These are phyloP conservation scores for Polytrichum formosum DNA, from an alignment of 225 moss, liverwort and hornwort genomes.

Conservation along the genomic window DNA sequence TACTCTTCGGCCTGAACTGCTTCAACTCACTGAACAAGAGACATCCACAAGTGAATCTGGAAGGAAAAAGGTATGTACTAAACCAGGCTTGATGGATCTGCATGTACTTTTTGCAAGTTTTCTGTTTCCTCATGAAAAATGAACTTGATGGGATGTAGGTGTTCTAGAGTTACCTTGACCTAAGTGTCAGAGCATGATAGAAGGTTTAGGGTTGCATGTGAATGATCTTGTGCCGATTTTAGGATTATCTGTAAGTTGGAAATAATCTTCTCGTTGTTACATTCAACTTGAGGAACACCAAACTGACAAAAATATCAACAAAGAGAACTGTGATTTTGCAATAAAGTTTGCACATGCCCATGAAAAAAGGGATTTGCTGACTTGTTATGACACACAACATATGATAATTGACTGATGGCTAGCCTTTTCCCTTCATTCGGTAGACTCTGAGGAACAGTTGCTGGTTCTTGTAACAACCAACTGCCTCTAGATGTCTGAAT, in stretches of 20 bases:
- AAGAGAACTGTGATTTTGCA: slow-evolving; percentile 48
- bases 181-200: neutral
- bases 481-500: slow-evolving; percentile 22
- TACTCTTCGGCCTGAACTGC: slow-evolving; percentile 63
- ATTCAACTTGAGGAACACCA: slow-evolving; percentile 28
- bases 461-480: slow-evolving; percentile 16
- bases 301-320: slow-evolving; percentile 24
- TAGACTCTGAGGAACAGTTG: slow-evolving; percentile 12
- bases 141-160: neutral
- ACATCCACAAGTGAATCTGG: slow-evolving; percentile 23
- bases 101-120: neutral
- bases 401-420: slow-evolving; percentile 41
- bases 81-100: too few relatives aligned
- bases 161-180: neutral
- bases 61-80: slow-evolving; percentile 40
- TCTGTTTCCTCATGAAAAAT: neutral
- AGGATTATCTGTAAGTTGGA: neutral
- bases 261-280: slow-evolving; percentile 20
- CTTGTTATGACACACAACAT: slow-evolving; percentile 24
- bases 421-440: slow-evolving; percentile 15
- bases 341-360: slow-evolving; percentile 21
- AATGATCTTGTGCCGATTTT: neutral
- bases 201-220: neutral
- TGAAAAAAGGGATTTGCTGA: slow-evolving; percentile 19
- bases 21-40: slow-evolving; percentile 34